Percentiles rank a stretch among this genome's conserved stretches.
phyloP scores from a whole-genome alignment of 1,284 basidiomycete genomes.

The Anthracocystis panici-leucophaei region DNA sequence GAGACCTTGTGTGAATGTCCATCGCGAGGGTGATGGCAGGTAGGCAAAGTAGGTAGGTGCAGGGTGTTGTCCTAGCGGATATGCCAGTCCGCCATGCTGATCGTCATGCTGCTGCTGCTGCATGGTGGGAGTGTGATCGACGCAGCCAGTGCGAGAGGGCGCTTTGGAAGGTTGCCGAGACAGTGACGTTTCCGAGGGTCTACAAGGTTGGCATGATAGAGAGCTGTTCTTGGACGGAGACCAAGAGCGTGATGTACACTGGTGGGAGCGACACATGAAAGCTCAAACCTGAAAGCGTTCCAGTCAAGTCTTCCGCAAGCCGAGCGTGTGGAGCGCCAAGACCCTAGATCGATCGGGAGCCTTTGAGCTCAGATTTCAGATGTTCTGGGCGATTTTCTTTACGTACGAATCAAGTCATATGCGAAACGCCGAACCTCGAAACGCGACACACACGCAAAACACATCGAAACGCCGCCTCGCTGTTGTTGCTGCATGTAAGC shows the following conservation, averaged over 20 bases:
- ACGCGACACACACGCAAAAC: no score
- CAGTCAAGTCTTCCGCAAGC: neutral
- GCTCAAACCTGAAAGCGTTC: neutral
- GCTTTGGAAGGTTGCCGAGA: no score
- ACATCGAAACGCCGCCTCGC: no score
- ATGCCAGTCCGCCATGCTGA: conserved; percentile 19
- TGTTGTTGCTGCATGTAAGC: no score
- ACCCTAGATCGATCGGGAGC: neutral
- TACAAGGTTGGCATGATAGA: neutral
- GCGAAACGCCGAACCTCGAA: no score
- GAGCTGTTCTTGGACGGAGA: neutral
- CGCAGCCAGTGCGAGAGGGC: no score
- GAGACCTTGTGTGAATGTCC: conserved; percentile 74
- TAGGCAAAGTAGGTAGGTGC: conserved; percentile 29
- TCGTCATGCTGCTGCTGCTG: conserved; percentile 7
- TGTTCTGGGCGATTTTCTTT: neutral
- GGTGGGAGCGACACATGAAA: neutral
- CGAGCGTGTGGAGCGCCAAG: neutral
- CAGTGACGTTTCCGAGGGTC: neutral
- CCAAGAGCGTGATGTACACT: neutral
- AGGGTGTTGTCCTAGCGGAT: conserved; percentile 18
- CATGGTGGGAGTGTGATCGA: conserved; percentile 3
- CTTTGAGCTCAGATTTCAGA: neutral
- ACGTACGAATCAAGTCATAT: no score
- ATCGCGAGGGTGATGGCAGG: conserved; percentile 32